phyloP scores from a whole-genome alignment of 2,329 filamentous ascomycete species.

The Malbranchea cinnamomea region DNA sequence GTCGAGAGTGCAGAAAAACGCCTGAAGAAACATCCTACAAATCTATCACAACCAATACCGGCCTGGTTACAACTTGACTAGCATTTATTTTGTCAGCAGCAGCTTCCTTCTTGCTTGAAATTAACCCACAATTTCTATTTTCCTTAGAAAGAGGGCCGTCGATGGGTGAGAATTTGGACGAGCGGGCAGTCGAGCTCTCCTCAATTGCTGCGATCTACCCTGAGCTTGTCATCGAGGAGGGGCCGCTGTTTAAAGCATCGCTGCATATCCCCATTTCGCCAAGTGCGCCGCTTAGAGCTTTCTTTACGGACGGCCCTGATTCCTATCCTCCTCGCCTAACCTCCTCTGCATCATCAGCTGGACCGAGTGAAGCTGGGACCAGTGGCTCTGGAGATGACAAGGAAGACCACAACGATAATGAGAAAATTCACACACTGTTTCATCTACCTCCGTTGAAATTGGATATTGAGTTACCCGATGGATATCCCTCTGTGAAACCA shows the following conservation, averaged over 20 bases:
- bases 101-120: too few relatives aligned
- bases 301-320: too few relatives aligned
- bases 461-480: constrained; percentile 36
- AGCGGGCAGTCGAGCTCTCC: constrained; percentile 44
- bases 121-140: too few relatives aligned
- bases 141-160: constrained; percentile 24
- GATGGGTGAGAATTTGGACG: constrained; percentile 35
- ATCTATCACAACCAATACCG: too few relatives aligned
- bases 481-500: constrained; percentile 40
- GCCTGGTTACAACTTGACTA: too few relatives aligned
- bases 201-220: constrained; percentile 48
- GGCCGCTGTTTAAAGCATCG: constrained; percentile 33
- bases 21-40: too few relatives aligned
- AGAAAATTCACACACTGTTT: constrained; percentile 33
- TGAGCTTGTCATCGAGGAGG: constrained; percentile 38
- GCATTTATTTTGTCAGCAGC: too few relatives aligned
- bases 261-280: constrained; percentile 43
- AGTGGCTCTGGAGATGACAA: constrained; percentile 10
- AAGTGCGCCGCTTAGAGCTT: constrained; percentile 34
- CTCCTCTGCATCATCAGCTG: background rate
- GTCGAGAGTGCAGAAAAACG: too few relatives aligned
- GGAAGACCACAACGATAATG: constrained; percentile 10
- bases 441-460: constrained; percentile 43
- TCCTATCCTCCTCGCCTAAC: background rate
- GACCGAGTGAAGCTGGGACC: background rate